Percentiles rank a stretch among this genome's conserved stretches.
Evolutionary conservation across 2,329 filamentous ascomycete species (phyloP).

Genomic region (Rhexocercosporidium sp.): DNA sequence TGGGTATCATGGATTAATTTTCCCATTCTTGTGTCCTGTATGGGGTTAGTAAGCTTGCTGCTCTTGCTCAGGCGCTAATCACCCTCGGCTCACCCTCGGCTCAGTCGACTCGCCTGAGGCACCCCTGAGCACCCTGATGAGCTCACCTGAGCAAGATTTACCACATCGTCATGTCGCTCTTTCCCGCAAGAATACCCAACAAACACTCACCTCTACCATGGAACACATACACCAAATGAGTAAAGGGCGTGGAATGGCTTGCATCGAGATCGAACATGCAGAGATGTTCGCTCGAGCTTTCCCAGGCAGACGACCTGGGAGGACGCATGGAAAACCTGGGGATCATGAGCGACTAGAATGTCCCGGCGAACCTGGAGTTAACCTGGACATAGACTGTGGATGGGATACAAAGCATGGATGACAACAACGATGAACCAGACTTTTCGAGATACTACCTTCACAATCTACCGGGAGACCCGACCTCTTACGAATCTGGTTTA

Average conservation of each 20-base stretch:
- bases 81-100: too few species aligned
- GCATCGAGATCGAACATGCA: constrained; percentile 78
- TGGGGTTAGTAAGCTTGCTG: too few species aligned
- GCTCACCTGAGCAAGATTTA: too few species aligned
- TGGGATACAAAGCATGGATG: constrained; percentile 4
- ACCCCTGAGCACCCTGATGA: too few species aligned
- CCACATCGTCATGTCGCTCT: constrained; percentile 77
- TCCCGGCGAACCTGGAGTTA: constrained; percentile 2
- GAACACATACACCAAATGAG: constrained; percentile 52
- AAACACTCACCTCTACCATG: constrained; percentile 73
- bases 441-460: constrained; percentile 6
- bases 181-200: constrained; percentile 66
- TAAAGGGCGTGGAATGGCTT: constrained; percentile 69
- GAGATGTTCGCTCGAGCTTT: constrained; percentile 60
- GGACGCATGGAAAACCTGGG: constrained; percentile 11
- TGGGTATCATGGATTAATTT: too few species aligned
- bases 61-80: too few species aligned
- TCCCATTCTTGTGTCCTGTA: too few species aligned
- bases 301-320: constrained; percentile 7
- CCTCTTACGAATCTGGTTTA: too few species aligned
- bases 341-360: constrained; percentile 3
- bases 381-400: constrained; percentile 6
- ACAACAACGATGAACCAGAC: constrained; percentile 10
- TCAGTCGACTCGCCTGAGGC: too few species aligned
- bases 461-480: not conserved